These are phyloP conservation scores for Zygoascus biomembranicola DNA, from an alignment of 805 yeast species.

Conservation along the genomic window DNA sequence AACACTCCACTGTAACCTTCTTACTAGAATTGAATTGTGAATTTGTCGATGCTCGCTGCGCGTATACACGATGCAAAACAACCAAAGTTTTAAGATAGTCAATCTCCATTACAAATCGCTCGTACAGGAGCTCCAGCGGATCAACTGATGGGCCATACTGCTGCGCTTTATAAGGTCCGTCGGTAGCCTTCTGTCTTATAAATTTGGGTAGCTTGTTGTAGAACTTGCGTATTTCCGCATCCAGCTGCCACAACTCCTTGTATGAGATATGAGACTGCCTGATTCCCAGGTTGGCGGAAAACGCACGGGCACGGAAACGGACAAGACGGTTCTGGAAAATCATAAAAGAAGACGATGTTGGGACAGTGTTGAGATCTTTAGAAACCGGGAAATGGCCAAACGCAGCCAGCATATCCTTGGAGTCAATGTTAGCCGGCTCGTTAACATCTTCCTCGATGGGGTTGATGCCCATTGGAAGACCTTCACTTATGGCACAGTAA, in stretches of 20 bases:
- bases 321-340: slow-evolving; percentile 13
- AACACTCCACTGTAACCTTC: slow-evolving; percentile 12
- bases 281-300: slow-evolving; percentile 7
- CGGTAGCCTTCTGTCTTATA: slow-evolving; percentile 14
- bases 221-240: slow-evolving; percentile 19
- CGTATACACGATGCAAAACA: slow-evolving; percentile 21
- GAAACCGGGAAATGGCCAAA: slow-evolving; percentile 13
- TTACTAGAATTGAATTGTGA: slow-evolving; percentile 7
- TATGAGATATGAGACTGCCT: slow-evolving; percentile 5
- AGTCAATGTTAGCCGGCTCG: slow-evolving; percentile 21
- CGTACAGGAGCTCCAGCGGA: slow-evolving; percentile 20
- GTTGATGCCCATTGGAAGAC: slow-evolving; percentile 24
- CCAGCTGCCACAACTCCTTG: slow-evolving; percentile 18
- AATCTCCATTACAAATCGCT: slow-evolving; percentile 24
- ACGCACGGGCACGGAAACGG: slow-evolving; percentile 7
- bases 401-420: slow-evolving; percentile 18
- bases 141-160: slow-evolving; percentile 4
- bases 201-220: slow-evolving; percentile 20
- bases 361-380: slow-evolving; percentile 10
- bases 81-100: slow-evolving; percentile 23
- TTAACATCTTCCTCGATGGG: slow-evolving; percentile 22
- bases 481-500: slow-evolving; percentile 22
- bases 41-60: slow-evolving; percentile 5
- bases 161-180: slow-evolving; percentile 14
- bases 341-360: slow-evolving; percentile 19